phyloP scores from a whole-genome alignment of 1,139 yeast genomes.

The Saccharomycopsis crataegensis region DNA sequence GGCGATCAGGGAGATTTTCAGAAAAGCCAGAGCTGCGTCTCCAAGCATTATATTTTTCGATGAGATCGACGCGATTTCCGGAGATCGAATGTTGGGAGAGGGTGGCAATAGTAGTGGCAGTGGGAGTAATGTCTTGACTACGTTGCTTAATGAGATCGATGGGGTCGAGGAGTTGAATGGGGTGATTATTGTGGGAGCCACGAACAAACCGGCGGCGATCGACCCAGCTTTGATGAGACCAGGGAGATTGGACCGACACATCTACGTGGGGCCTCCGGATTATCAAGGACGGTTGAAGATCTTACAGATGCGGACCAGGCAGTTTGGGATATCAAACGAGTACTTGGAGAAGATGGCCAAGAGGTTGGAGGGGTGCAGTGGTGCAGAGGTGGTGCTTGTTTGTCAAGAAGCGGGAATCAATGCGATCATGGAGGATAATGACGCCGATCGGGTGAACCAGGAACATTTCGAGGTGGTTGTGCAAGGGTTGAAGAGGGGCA shows the following conservation, averaged over 20 bases:
- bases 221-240: slow-evolving; percentile 91
- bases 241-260: slow-evolving; percentile 86
- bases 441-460: slow-evolving; percentile 44
- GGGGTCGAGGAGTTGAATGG: slow-evolving; percentile 94
- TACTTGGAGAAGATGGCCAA: slow-evolving; percentile 43
- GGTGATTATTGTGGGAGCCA: slow-evolving; percentile 90
- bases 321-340: slow-evolving; percentile 40
- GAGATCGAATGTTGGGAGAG: slow-evolving; percentile 52
- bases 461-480: slow-evolving; percentile 72
- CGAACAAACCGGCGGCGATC: slow-evolving; percentile 87
- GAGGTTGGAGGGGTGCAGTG: slow-evolving; percentile 83
- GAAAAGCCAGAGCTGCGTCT: slow-evolving; percentile 88
- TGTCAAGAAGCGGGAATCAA: slow-evolving; percentile 94
- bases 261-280: slow-evolving; percentile 91
- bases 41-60: slow-evolving; percentile 92
- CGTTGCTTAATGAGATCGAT: slow-evolving; percentile 86
- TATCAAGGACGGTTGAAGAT: slow-evolving; percentile 70
- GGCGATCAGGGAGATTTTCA: slow-evolving; percentile 79
- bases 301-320: slow-evolving; percentile 54
- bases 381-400: slow-evolving; percentile 86
- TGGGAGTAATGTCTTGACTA: slow-evolving; percentile 78
- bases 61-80: slow-evolving; percentile 88
- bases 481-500: slow-evolving; percentile 60
- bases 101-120: slow-evolving; percentile 54
- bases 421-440: slow-evolving; percentile 74